Conservation (phyloP, 2,329 filamentous ascomycete genomes). For the Fusarium piperis region DNA sequence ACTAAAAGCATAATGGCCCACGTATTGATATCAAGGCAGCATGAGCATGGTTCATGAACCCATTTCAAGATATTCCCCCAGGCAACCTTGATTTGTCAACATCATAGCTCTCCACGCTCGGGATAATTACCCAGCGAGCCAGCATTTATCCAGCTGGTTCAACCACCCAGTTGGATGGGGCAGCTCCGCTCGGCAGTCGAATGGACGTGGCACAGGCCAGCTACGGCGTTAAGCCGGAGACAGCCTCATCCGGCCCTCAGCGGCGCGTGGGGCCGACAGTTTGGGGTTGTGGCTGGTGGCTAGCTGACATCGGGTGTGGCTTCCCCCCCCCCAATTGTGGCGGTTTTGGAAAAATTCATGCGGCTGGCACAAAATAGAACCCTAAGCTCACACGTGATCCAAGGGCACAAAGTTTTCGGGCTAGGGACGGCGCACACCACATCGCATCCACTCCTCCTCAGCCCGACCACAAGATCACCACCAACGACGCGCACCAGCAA, state of each 20-base stretch:
- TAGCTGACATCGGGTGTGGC: neutral
- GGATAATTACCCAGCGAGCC: constrained; percentile 22
- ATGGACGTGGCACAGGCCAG: neutral
- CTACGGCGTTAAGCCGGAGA: constrained; percentile 25
- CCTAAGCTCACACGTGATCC: constrained; percentile 50
- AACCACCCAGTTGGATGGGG: constrained; percentile 1
- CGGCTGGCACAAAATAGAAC: neutral
- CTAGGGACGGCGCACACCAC: constrained; percentile 48
- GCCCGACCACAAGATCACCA: constrained; percentile 53
- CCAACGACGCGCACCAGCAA: constrained; percentile 55
- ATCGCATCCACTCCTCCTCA: constrained; percentile 49
- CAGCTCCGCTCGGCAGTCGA: constrained; percentile 17
- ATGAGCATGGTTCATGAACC: neutral
- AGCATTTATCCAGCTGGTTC: constrained; percentile 22
- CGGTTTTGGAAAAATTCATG: neutral
- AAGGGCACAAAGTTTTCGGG: constrained; percentile 50
- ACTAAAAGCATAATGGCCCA: neutral
- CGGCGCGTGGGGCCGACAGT: neutral
- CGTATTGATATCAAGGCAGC: neutral
- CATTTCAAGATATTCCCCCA: neutral
- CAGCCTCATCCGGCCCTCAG: neutral
- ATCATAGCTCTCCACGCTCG: constrained; percentile 7
- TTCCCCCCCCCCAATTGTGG: neutral
- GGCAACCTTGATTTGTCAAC: constrained; percentile 5
- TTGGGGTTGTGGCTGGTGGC: neutral